These are phyloP conservation scores for Diaporthe vaccinii DNA, from an alignment of 2,329 filamentous ascomycete genomes.

Conservation along the genomic window DNA sequence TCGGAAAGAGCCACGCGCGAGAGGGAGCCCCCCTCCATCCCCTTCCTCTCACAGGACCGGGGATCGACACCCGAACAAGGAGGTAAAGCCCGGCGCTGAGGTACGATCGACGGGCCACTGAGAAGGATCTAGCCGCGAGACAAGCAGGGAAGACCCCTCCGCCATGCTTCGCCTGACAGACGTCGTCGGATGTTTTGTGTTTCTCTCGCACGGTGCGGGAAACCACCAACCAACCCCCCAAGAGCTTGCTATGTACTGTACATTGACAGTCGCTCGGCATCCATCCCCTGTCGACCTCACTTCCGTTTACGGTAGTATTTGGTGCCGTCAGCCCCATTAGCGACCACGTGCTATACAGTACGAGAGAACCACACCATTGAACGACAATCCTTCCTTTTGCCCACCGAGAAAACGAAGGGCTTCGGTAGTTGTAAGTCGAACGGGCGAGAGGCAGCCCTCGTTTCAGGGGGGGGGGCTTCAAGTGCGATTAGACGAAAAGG, in stretches of 20 bases:
- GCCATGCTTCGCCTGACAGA: slow-evolving; percentile 18
- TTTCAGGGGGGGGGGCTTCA: not conserved
- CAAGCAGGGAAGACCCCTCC: slow-evolving; percentile 27
- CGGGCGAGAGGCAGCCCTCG: not conserved
- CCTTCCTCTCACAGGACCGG: slow-evolving; percentile 6
- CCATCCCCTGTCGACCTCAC: slow-evolving; percentile 23
- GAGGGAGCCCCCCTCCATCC: not conserved
- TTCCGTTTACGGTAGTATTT: slow-evolving; percentile 14
- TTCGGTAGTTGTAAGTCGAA: slow-evolving; percentile 22
- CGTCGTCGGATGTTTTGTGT: slow-evolving; percentile 26
- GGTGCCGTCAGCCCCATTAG: slow-evolving; percentile 4
- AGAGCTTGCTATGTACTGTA: slow-evolving; percentile 1
- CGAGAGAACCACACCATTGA: not conserved
- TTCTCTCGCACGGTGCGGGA: slow-evolving; percentile 31
- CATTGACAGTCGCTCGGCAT: slow-evolving; percentile 5
- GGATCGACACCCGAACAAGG: slow-evolving; percentile 26
- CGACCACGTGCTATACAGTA: slow-evolving; percentile 32
- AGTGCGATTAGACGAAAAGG: not conserved
- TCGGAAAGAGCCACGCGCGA: slow-evolving; percentile 21
- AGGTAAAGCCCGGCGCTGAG: slow-evolving; percentile 25
- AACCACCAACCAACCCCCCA: not conserved
- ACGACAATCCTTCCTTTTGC: slow-evolving; percentile 12
- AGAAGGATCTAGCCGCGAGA: slow-evolving; percentile 22
- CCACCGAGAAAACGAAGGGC: not conserved
- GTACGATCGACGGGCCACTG: slow-evolving; percentile 24